Conservation (phyloP, 441 rosid species). For the Hypseocharis bilobata region DNA sequence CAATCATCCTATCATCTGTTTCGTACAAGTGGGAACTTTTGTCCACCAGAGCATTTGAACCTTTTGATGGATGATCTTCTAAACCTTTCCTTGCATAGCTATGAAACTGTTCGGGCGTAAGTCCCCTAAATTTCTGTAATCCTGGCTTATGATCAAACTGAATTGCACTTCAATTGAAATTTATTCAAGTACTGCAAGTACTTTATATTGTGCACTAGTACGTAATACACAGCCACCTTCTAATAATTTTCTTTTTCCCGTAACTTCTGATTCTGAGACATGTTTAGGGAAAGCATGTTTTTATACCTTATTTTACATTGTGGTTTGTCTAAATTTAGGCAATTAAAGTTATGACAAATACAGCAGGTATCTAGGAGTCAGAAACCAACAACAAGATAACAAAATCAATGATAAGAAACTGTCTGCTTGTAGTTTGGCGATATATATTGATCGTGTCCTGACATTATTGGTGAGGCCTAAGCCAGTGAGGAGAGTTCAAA, state of each 20-base stretch:
- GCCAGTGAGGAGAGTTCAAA: neutral
- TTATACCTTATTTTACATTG: neutral
- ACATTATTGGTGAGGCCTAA: neutral
- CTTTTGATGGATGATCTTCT: constrained; percentile 82
- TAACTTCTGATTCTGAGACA: neutral
- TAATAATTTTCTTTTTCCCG: too few relatives aligned
- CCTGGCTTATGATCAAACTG: constrained; percentile 18
- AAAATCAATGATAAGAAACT: neutral
- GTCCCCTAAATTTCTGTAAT: constrained; percentile 27
- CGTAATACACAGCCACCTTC: neutral
- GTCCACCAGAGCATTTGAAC: constrained; percentile 60
- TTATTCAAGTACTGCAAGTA: neutral
- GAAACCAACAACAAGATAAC: neutral
- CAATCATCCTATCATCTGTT: constrained; percentile 86
- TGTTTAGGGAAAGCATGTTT: neutral
- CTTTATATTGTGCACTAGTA: neutral
- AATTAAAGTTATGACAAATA: neutral
- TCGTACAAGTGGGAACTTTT: constrained; percentile 65
- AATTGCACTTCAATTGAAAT: neutral
- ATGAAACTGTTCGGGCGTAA: constrained; percentile 94
- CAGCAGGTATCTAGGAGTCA: neutral
- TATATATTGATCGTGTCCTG: neutral
- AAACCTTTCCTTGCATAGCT: constrained; percentile 77
- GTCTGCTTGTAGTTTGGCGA: neutral
- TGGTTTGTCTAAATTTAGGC: neutral